Evolutionary conservation across 495 filamentous ascomycete species (phyloP), one percentile per base, ranked within the genome.

Genomic region (Hypoxylon cercidicola): DNA sequence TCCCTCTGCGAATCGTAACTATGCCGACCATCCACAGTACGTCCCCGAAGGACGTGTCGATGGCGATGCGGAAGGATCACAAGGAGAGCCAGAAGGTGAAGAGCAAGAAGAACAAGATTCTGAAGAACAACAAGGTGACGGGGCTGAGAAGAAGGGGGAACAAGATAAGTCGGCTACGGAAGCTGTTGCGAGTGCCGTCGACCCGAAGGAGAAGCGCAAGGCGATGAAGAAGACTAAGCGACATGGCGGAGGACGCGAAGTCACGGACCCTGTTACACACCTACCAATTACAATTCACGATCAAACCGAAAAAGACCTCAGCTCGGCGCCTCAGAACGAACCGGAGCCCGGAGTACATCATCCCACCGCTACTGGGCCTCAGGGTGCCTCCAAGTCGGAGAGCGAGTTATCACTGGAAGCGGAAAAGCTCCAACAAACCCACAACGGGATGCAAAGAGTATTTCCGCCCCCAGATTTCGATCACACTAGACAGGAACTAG

Each of bases 181-280:
- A 69, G 73, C 76, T 9, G 77, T 74, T 23, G 72, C 73, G n/a
- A 71, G 74, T 60, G 60, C 72, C n/a, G 62, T 78, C 43, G 79
- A 88, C 45, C 83, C 86, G 5, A 84, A 79, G 64, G 73, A 86
- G 53, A 85, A 84, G 65, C 76, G 87, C 20, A 88, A 89, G 72
- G 71, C 70, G 2, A 83, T 85, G 81, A 84, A 86, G 69, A 76
- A 82, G 34, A 78, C 82, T 55, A 83, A 86, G 57, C 78, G 84
- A 50, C 77, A 83, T 30, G 78, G 83, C 35, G 80, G 79, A 28
- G 83, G 84, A 13, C 79, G 88, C 12, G 77, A 88, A 66, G 88
- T 91, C n/a, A 91, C 87, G 5, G 88, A 91, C 72, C 88, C 88
- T 0, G 84, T 91, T 12, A 91, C 88, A 0, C 88, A 91, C 71